Conservation (phyloP, 352 stramenopile genomes). For the Pythium utonaiense region DNA sequence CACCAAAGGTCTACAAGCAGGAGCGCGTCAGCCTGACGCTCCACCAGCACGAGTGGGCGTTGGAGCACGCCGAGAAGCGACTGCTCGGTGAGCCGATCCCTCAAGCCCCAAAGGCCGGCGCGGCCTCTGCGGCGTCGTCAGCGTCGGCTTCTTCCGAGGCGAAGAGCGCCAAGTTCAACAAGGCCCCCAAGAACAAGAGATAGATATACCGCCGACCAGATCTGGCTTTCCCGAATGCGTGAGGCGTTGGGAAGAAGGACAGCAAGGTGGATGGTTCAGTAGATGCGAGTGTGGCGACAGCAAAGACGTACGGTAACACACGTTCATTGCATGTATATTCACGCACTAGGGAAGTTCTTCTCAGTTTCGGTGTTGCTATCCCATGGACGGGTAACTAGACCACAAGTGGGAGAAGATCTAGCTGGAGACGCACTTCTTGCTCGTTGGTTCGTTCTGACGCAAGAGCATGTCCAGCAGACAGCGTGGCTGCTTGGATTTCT, state of each 20-base stretch:
- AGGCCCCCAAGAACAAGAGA: constrained; percentile 60
- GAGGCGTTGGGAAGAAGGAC: not conserved
- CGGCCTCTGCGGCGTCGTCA: constrained; percentile 17
- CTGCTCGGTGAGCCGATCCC: constrained; percentile 72
- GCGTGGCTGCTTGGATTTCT: constrained; percentile 71
- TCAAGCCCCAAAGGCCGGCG: constrained; percentile 30
- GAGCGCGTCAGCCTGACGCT: constrained; percentile 81
- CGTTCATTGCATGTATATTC: not conserved
- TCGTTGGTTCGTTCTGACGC: constrained; percentile 44
- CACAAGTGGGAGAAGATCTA: not conserved
- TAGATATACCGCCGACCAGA: constrained; percentile 61
- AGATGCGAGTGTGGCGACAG: not conserved
- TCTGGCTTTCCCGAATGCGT: constrained; percentile 18
- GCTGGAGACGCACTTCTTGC: not conserved
- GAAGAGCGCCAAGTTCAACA: constrained; percentile 68
- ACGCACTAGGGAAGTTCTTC: not conserved
- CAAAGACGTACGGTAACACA: not conserved
- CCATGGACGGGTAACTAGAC: not conserved
- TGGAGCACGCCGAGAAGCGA: constrained; percentile 83
- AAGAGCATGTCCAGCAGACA: constrained; percentile 77
- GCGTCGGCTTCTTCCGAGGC: constrained; percentile 30
- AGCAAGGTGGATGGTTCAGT: not conserved
- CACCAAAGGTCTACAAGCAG: constrained; percentile 88
- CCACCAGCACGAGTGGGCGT: constrained; percentile 77
- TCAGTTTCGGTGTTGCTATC: not conserved